These are phyloP conservation scores for Phytophthora idaei DNA, from an alignment of 352 stramenopile genomes.

Conservation along the genomic window DNA sequence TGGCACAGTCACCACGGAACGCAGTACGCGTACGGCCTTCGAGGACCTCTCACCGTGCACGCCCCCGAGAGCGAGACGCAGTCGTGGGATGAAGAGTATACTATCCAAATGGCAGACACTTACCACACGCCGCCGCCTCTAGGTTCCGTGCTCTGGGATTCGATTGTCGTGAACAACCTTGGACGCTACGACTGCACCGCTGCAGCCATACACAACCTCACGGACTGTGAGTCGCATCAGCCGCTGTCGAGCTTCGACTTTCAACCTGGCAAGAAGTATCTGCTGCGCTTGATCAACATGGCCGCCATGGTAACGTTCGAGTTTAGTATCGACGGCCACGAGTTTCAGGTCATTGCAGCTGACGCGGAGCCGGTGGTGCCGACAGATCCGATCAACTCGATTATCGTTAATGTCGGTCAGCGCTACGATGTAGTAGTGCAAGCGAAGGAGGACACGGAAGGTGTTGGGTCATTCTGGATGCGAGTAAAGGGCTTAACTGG, in stretches of 20 bases:
- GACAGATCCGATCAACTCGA: constrained; percentile 16
- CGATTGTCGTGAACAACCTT: constrained; percentile 36
- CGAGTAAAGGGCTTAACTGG: neutral
- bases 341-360: constrained; percentile 35
- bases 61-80: constrained; percentile 3
- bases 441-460: constrained; percentile 11
- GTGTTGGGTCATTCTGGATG: neutral
- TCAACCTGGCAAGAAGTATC: constrained; percentile 27
- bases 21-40: constrained; percentile 40
- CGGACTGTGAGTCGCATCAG: neutral
- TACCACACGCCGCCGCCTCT: constrained; percentile 29
- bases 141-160: constrained; percentile 26
- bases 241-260: constrained; percentile 31
- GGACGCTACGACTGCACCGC: constrained; percentile 35
- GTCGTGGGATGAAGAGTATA: constrained; percentile 34
- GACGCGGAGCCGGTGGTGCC: constrained; percentile 28
- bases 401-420: constrained; percentile 36
- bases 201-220: neutral
- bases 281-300: constrained; percentile 39
- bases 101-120: constrained; percentile 33
- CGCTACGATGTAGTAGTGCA: constrained; percentile 35
- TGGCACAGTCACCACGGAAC: constrained; percentile 40
- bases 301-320: constrained; percentile 33
- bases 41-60: constrained; percentile 42
- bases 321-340: constrained; percentile 43